Evolutionary conservation across 108 stramenopile species (phyloP).

Genomic region (Skeletonema grethae): DNA sequence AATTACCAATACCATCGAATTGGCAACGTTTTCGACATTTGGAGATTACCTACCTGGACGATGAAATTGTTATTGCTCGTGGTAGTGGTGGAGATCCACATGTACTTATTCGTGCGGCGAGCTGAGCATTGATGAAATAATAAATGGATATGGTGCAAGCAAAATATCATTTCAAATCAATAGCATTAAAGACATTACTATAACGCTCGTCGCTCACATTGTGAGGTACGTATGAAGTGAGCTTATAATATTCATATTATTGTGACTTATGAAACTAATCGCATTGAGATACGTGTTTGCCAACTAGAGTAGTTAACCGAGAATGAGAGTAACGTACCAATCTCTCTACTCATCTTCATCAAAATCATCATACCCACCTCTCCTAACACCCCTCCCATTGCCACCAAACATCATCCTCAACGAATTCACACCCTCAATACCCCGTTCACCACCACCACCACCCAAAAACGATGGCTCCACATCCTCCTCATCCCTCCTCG

Average conservation of each 20-base stretch:
- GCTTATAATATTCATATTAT: no score
- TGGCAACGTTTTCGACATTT: constrained; percentile 7
- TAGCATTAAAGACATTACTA: no score
- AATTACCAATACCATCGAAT: background rate
- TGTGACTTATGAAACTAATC: background rate
- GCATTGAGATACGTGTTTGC: no score
- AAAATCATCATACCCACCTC: constrained; percentile 34
- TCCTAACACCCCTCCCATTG: constrained; percentile 3
- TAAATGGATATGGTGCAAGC: no score
- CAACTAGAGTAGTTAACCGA: no score
- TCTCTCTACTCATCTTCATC: constrained; percentile 16
- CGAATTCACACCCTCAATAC: constrained; percentile 11
- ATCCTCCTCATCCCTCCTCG: constrained; percentile 51
- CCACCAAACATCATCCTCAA: constrained; percentile 26
- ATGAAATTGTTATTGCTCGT: background rate
- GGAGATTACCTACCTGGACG: constrained; percentile 11
- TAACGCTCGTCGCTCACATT: no score
- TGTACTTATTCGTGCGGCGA: background rate
- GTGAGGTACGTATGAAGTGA: constrained; percentile 2
- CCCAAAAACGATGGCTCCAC: constrained; percentile 36
- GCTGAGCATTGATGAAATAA: no score
- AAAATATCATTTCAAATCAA: no score
- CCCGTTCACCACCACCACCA: constrained; percentile 7
- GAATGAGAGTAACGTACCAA: background rate
- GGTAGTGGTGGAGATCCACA: background rate